Percentiles rank a stretch among this genome's conserved stretches.
phyloP scores from a whole-genome alignment of 768 basidiomycete genomes.

The Trametes villosa region DNA sequence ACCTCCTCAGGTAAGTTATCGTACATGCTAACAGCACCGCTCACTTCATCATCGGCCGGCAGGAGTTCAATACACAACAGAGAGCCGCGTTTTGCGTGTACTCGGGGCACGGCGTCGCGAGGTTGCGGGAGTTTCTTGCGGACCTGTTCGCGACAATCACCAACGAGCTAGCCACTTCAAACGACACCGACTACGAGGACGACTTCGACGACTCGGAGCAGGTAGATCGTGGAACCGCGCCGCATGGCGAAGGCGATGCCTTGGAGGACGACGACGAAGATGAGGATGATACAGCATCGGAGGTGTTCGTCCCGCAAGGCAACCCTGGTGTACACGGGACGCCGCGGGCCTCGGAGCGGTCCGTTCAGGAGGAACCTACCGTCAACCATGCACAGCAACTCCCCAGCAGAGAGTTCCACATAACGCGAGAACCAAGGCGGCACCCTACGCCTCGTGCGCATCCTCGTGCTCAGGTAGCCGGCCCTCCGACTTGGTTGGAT shows the following conservation, averaged over 20 bases:
- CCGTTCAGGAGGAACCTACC: conserved; percentile 1
- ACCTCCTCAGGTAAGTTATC: conserved; percentile 73
- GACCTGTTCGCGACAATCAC: conserved; percentile 77
- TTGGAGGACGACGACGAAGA: conserved; percentile 40
- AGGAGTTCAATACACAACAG: conserved; percentile 94
- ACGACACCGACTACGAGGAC: conserved; percentile 43
- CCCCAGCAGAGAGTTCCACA: conserved; percentile 22
- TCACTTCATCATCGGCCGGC: not conserved
- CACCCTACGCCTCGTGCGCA: conserved; percentile 25
- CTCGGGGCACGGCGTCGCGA: conserved; percentile 87
- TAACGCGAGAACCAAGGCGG: conserved; percentile 27
- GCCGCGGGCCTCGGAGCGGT: conserved; percentile 9
- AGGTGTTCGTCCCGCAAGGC: conserved; percentile 9
- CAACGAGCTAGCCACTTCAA: conserved; percentile 60
- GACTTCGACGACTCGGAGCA: conserved; percentile 13
- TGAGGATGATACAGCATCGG: conserved; percentile 23
- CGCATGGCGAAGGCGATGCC: not conserved
- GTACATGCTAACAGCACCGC: not conserved
- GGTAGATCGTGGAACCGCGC: not conserved
- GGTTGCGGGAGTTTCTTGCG: conserved; percentile 79
- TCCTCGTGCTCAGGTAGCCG: conserved; percentile 18
- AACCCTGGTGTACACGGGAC: conserved; percentile 8
- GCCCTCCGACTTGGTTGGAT: conserved; percentile 20
- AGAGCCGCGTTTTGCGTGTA: conserved; percentile 94
- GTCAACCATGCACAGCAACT: not conserved